Evolutionary conservation across 2,329 filamentous ascomycete genomes (phyloP), one percentile per base, ranked within the genome.

Genomic region (Diaporthe sp.): DNA sequence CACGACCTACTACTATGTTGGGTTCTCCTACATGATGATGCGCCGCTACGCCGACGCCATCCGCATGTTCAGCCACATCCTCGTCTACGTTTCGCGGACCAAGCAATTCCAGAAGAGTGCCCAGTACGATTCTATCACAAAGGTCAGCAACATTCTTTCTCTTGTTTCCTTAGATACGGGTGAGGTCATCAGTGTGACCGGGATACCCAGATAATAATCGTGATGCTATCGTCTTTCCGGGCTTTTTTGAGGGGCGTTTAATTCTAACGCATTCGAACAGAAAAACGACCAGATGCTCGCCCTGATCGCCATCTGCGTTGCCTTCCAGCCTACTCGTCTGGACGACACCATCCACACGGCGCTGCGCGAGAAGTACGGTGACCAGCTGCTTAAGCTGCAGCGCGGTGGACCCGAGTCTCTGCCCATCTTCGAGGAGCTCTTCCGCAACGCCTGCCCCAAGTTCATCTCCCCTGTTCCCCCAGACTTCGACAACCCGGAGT

Each of bases 11-110:
- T 99, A 99, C 92, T 98, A 98, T 85, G 96, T 99, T 78, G 97
- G 97, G 81, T 99, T 99, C 92, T 98, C 95, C 80, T 99, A 99
- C 93, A 98, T 99, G 96, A 99, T 99, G 97, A 98, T 98, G 95
- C 95, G 97, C 88, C 95, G 97, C 84, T 99, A 99, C 85, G 95
- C 95, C 86, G 97, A 99, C 87, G 97, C 97, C 85, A 98, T 99
- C 88, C 95, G 96, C 90, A 98, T 98, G 94, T 99, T 99, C 92
- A 98, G 95, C 90, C 97, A 99, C 91, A 99, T 99, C 86, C 92
- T 99, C 81, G 94, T 99, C 87, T 99, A 98, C 88, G 96, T 99
- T 80, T 98, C 95, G 80, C 91, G 97, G 82, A 99, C 97, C 84
- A 99, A 99, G 94, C 98, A 98, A 91, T 98, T 98, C 92, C 97